Evolutionary conservation across 2,329 filamentous ascomycete species (phyloP), one percentile per base, ranked within the genome.

Genomic region (Macrophomina tecta): DNA sequence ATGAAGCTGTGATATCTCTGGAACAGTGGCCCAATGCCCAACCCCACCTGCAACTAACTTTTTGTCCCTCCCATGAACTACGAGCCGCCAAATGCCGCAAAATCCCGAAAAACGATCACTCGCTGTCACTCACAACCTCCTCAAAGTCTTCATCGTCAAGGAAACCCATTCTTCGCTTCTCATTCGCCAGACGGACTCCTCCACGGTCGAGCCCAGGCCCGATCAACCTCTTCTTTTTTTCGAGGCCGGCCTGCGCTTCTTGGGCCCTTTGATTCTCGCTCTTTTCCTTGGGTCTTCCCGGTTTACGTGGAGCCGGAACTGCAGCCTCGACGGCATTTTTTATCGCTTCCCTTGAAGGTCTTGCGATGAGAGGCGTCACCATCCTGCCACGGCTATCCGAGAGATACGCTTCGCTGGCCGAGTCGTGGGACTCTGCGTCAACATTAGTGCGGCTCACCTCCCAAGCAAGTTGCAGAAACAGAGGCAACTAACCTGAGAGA

Each of bases 171-270:
- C 83, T 80, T 36, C 85, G 80, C 69, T 82, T 81, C 23, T 82
- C 80, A 38, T 82, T 88, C 4, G 83, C 85, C 5, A 89, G 74
- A 28, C 80, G 82, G 48, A 82, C 82, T 4, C 86, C 86, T 48
- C 81, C 83, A 52, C 80, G 78, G 65, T 86, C 86, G 70, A 88
- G 78, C 0, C 82, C 84, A 14, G 76, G 76, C 3, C 83, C 87
- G 69, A 86, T 77, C 28, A 79, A 77, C 58, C 77, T 78, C 72
- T 87, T 87, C 68, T 82, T 82, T 51, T 79, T 78, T 40, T 82
- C 77, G 40, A 87, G 76, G 8, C 82, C 81, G 63, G 78, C 75
- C 16, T 82, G 70, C 3, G 82, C 77, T 55, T 83, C 79, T 48
- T 75, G 71, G 4, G 83, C 83, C 63, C 84, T 82, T 23, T 83